Conservation (phyloP, 2,329 filamentous ascomycete species). For the Xylariales sp. region DNA sequence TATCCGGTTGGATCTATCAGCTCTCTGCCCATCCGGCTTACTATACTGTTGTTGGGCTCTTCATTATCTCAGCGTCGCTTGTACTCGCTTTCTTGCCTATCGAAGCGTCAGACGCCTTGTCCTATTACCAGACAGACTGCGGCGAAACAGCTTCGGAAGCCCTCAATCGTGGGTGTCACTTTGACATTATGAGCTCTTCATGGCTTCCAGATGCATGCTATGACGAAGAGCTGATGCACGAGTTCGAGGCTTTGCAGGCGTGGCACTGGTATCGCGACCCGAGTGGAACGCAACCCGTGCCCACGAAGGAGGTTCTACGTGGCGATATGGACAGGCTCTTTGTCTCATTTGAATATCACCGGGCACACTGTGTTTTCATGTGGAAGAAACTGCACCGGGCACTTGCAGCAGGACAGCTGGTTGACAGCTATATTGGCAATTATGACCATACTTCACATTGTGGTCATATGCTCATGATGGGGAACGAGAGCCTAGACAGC, state of each 20-base stretch:
- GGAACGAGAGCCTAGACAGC: background rate
- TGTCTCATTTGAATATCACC: conserved; percentile 17
- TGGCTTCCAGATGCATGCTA: conserved; percentile 22
- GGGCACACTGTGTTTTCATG: conserved; percentile 16
- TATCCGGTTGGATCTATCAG: no score
- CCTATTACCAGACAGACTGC: no score
- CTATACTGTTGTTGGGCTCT: no score
- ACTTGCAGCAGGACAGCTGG: background rate
- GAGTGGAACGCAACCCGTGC: conserved; percentile 9
- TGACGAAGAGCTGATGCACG: conserved; percentile 15
- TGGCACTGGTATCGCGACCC: conserved; percentile 12
- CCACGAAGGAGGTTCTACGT: conserved; percentile 9
- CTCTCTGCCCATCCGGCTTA: no score
- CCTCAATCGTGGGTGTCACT: conserved; percentile 20
- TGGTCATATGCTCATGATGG: background rate
- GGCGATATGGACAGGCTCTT: conserved; percentile 10
- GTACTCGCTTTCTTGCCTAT: no score
- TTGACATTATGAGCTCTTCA: conserved; percentile 21
- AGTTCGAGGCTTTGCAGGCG: conserved; percentile 11
- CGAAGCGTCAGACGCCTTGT: no score
- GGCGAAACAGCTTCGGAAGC: no score
- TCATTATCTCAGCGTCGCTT: no score
- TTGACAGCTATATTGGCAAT: background rate
- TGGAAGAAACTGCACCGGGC: conserved; percentile 19
- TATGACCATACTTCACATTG: background rate